phyloP scores from a whole-genome alignment of 352 stramenopile genomes.

The Globisporangium rhizosaccharum region DNA sequence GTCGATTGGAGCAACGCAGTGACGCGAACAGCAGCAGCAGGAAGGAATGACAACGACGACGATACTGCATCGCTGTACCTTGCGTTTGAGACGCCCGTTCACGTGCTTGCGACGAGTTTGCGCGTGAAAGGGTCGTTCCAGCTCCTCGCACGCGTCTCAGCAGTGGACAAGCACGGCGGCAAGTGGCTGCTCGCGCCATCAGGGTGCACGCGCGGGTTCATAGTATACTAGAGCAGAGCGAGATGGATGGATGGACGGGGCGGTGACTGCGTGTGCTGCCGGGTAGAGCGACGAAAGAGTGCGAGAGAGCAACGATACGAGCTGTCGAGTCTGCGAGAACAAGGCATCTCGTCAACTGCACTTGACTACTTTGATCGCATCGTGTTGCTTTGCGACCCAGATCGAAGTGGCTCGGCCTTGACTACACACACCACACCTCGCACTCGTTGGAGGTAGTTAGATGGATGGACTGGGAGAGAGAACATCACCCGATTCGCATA shows the following conservation, averaged over 20 bases:
- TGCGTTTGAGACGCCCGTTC: slow-evolving; percentile 35
- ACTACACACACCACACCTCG: no score
- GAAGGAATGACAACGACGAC: neutral
- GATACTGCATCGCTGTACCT: slow-evolving; percentile 19
- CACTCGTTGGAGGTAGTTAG: no score
- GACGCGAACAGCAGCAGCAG: neutral
- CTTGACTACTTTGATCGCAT: no score
- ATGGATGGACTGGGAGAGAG: no score
- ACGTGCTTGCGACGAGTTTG: slow-evolving; percentile 29
- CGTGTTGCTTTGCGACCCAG: no score
- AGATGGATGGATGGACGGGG: neutral
- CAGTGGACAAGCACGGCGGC: slow-evolving; percentile 16
- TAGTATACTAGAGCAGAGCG: slow-evolving; percentile 12
- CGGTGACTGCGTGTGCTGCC: no score
- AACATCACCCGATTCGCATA: no score
- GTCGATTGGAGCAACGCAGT: neutral
- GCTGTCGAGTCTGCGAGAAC: no score
- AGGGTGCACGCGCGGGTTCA: slow-evolving; percentile 18
- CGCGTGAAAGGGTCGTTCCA: slow-evolving; percentile 39
- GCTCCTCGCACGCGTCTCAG: slow-evolving; percentile 28
- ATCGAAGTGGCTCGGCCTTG: no score
- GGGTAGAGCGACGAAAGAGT: no score
- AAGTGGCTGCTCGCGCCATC: slow-evolving; percentile 15
- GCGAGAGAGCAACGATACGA: no score
- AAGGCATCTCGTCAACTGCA: no score